Base-by-base conservation (phyloP, 768 basidiomycete species). In the Chalciporus pseudorubinellus region DNA sequence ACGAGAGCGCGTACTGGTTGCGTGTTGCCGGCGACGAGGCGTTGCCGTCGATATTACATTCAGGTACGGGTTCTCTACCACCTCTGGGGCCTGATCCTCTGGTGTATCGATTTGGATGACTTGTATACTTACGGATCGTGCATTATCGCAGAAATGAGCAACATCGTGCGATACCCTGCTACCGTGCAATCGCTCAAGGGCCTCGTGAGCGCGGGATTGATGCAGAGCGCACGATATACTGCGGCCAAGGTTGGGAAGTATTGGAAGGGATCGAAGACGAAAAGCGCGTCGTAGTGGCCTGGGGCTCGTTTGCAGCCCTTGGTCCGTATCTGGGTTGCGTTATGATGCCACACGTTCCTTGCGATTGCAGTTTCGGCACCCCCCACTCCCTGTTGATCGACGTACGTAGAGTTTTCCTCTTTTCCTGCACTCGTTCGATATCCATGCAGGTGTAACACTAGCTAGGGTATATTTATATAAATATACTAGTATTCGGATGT, bases 141-240 rank as follows among this genome's bases (percentile, higher is more conserved):
- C 6, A 8, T 62, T 18, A 39, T 21, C 16, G 10, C 21, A 93
- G 92, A 93, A 70, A 83, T 92, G 74, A 69, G 75, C 47, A 70
- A 72, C 18, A 92, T 94, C 63, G 92, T 95, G 39, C 78, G 87
- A 57, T 79, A 82, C 58, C 92, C 94, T 6, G 91, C 94, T 13
- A 82, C 89, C 1, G 74, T 89, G 9, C 94, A 98, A 73, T 77
- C 87, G 5, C 57, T 91, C 52, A 98, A 97, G 71, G 93, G 94
- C 22, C 64, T 98, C 43, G 79, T 88, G 18, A 92, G 85, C 51
- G 89, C 90, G 9, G 94, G 94, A 4, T 56, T 88, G 10, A 75
- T 77, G 43, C 94, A 93, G 77, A 90, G 89, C 64, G 50, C 84
- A 6, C 80, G 80, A 39, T 98, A 98, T 61, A 73, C 80, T 40